phyloP scores from a whole-genome alignment of 2,329 filamentous ascomycete genomes.

The Sporothrix phasma region DNA sequence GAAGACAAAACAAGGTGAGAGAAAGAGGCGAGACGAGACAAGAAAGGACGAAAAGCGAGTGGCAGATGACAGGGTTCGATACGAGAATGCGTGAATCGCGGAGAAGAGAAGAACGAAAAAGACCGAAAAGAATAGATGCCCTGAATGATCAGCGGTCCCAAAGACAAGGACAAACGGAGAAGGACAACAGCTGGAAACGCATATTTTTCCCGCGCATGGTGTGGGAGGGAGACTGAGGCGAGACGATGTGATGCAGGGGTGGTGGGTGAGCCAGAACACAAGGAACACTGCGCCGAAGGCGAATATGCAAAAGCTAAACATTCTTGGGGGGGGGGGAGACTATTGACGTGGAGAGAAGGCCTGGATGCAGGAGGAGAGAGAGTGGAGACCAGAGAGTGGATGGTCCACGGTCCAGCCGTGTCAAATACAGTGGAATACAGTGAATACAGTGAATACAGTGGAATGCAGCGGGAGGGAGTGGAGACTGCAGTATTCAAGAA shows the following conservation, averaged over 20 bases:
- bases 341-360: not conserved
- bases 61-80: not conserved
- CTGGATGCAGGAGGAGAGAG: not conserved
- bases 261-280: not conserved
- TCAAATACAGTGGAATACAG: too few species aligned
- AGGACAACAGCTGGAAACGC: not conserved
- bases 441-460: not conserved
- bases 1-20: not conserved
- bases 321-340: not conserved
- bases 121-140: not conserved
- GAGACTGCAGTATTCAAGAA: not conserved
- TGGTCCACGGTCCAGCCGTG: not conserved
- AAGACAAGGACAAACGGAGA: constrained; percentile 2
- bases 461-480: not conserved
- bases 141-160: not conserved
- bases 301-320: not conserved
- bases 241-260: constrained; percentile 14
- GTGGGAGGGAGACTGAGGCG: not conserved
- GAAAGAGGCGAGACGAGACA: not conserved
- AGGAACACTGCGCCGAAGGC: not conserved
- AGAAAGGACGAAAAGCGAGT: not conserved
- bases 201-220: constrained; percentile 2
- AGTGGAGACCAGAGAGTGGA: not conserved
- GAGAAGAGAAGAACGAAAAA: not conserved
- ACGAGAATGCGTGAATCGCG: constrained; percentile 5